These are phyloP conservation scores for Tetradesmus obliquus DNA, from an alignment of 139 green algal species.

Conservation along the genomic window DNA sequence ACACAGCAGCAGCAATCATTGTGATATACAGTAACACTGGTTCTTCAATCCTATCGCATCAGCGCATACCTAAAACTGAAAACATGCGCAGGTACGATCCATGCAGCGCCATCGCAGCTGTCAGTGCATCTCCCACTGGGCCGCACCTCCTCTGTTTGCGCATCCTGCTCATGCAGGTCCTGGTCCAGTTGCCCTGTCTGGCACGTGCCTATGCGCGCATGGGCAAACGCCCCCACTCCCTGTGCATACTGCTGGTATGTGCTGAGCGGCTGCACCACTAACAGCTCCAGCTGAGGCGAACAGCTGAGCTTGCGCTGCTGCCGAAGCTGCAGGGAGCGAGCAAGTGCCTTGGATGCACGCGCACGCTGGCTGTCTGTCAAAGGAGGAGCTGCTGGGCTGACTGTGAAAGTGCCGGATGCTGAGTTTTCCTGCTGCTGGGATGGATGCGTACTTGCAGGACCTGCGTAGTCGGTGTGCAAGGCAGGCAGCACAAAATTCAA, in stretches of 20 bases:
- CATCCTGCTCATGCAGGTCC: conserved; percentile 66
- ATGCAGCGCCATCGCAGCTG: background rate
- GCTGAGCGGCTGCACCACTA: conserved; percentile 49
- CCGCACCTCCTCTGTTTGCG: conserved; percentile 64
- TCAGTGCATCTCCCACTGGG: background rate
- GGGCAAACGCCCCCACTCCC: conserved; percentile 50
- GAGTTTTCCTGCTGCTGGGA: background rate
- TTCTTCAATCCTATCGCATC: background rate
- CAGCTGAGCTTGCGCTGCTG: background rate
- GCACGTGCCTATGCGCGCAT: conserved; percentile 15
- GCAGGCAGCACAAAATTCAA: background rate
- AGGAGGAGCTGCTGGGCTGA: conserved; percentile 21
- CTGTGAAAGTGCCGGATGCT: background rate
- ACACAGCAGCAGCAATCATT: no score
- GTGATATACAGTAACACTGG: no score
- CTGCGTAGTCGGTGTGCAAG: background rate
- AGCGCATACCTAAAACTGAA: background rate
- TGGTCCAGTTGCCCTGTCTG: conserved; percentile 60
- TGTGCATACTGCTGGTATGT: conserved; percentile 54
- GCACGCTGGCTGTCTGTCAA: conserved; percentile 34
- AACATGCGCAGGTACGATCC: no score
- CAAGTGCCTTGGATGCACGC: background rate
- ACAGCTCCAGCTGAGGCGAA: conserved; percentile 37
- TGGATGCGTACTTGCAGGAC: background rate
- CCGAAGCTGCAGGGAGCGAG: background rate